Evolutionary conservation across 192 early-diverging fungal species (phyloP).

Genomic region (Mortierella hygrophila): DNA sequence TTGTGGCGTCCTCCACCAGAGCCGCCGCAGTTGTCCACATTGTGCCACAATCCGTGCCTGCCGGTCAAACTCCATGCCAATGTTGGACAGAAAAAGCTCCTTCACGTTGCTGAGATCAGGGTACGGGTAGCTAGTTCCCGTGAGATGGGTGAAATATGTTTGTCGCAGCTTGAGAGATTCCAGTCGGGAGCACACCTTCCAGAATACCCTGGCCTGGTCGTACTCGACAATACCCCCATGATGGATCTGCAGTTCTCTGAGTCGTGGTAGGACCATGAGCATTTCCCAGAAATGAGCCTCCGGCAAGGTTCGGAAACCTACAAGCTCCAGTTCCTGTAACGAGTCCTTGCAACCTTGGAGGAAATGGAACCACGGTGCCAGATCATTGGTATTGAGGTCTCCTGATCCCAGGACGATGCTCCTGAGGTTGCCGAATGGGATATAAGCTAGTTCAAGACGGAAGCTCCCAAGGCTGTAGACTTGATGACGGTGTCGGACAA

Average conservation of each 20-base stretch:
- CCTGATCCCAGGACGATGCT: background rate
- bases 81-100: background rate
- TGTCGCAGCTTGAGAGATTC: background rate
- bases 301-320: background rate
- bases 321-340: background rate
- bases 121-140: background rate
- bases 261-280: background rate
- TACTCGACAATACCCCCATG: background rate
- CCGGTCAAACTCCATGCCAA: background rate
- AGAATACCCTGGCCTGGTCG: background rate
- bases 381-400: background rate
- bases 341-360: background rate
- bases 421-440: background rate
- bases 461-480: background rate
- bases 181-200: background rate
- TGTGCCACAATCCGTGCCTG: background rate
- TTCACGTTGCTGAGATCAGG: conserved; percentile 2
- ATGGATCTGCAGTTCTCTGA: background rate
- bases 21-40: background rate
- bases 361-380: background rate
- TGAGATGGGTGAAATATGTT: background rate
- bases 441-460: background rate
- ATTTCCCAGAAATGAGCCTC: background rate
- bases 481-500: background rate
- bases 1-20: background rate